Evolutionary conservation across 352 stramenopile species (phyloP).

Genomic region (Pythium myriotylum): DNA sequence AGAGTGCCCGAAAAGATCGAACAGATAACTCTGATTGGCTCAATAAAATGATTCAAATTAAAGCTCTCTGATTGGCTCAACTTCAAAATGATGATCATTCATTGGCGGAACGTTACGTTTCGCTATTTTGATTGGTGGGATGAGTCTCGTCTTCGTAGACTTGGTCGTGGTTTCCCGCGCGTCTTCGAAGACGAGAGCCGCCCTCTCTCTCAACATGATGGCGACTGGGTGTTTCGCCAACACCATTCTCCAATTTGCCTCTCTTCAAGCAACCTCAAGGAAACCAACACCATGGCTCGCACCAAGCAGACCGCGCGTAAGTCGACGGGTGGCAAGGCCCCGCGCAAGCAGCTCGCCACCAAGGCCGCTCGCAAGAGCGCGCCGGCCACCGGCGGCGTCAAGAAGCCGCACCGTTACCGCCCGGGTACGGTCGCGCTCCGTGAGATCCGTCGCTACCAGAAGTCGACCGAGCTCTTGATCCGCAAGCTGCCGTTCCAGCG

Average conservation of each 20-base stretch:
- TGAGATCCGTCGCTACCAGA: constrained; percentile 98
- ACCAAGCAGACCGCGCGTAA: constrained; percentile 94
- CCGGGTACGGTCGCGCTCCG: constrained; percentile 91
- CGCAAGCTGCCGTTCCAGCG: constrained; percentile 96
- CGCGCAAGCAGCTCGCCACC: too few relatives aligned
- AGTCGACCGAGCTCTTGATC: constrained; percentile 95
- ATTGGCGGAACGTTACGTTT: too few relatives aligned
- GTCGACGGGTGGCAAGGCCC: constrained; percentile 23
- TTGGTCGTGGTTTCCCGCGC: neutral
- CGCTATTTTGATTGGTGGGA: too few relatives aligned
- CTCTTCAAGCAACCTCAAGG: constrained; percentile 34
- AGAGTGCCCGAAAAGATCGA: neutral
- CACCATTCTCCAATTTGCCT: constrained; percentile 61
- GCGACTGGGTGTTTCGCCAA: neutral
- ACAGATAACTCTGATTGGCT: neutral
- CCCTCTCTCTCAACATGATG: too few relatives aligned
- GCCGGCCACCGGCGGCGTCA: too few relatives aligned
- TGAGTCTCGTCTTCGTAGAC: neutral
- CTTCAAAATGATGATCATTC: too few relatives aligned
- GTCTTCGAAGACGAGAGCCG: too few relatives aligned
- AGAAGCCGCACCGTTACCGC: too few relatives aligned
- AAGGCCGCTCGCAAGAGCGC: too few relatives aligned
- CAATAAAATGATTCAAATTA: too few relatives aligned
- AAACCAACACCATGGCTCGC: constrained; percentile 88
- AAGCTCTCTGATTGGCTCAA: too few relatives aligned